Base-by-base conservation (phyloP, 73 alveolate species). In the Urostyla sp. region DNA sequence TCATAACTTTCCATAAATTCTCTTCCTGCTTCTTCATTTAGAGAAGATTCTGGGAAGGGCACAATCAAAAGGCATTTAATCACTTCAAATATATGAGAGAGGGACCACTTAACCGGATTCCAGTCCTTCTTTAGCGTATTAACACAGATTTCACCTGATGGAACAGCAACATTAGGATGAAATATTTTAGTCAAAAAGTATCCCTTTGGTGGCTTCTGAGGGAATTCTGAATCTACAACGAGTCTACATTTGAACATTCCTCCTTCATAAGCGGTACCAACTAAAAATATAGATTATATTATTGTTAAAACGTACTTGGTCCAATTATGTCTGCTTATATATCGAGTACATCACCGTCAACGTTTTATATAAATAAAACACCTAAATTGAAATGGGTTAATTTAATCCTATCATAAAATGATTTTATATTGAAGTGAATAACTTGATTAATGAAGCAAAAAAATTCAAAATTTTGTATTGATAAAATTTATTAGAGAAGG, bases 1-100 rank as follows among this genome's bases (percentile, higher is more conserved):
- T 96, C 93, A 79, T 98, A 98, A 91, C 93, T 94, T 72, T 98
- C 99, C 99, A 98, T 98, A 87, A 98, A 98, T 76, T 93, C 90
- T 85, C 97, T 94, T 31, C 99, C 99, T 7, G 99, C 99, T 91
- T 98, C 99, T 81, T 98, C 99, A 84, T 98, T 98, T 44, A 98
- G 85, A 10, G 99, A 93, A 26, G 99, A 92, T 90, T 98, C 99
- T 0, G 99, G 99, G 87, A 98, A 98, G 10, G 99, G 99, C 11
- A 95, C 98, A 44, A 98, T 95, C 87, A 98, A 88, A 48, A 98
- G 91, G 53, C 99, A 98, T 84, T 97, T 96, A 24, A 98, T 94
- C 54, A 98, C 99, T 82, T 97, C 98, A 76, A 95, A 91, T 59
- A 96, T 93, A 82, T 95, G 90, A 73, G 90, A 91, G 69, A 96